Percentiles rank a stretch among this genome's conserved stretches.
Evolutionary conservation across 1,284 basidiomycete genomes (phyloP).

Genomic region (Trametes sp.): DNA sequence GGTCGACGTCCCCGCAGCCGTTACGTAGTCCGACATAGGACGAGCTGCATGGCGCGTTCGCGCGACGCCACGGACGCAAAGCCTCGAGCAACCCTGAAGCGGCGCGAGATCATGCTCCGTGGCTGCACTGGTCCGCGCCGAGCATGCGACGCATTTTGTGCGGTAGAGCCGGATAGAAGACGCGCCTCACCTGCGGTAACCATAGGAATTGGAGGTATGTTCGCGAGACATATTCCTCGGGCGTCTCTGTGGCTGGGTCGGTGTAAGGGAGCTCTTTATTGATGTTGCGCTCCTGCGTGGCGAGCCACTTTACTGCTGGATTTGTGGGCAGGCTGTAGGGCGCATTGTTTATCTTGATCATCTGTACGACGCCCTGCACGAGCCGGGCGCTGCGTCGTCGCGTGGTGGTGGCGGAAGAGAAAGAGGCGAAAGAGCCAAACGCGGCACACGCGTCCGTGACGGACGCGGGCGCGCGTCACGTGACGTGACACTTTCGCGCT

Average conservation of each 20-base stretch:
- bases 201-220: conserved; percentile 79
- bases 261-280: conserved; percentile 34
- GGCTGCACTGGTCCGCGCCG: conserved; percentile 11
- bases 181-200: conserved; percentile 65
- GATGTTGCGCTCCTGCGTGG: conserved; percentile 40
- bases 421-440: conserved; percentile 14
- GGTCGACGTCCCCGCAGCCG: neutral
- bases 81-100: conserved; percentile 24
- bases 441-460: conserved; percentile 23
- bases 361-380: too few species aligned
- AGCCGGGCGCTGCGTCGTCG: too few species aligned
- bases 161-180: conserved; percentile 10
- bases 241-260: conserved; percentile 30
- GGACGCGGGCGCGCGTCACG: conserved; percentile 10
- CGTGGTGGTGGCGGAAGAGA: conserved; percentile 25
- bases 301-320: conserved; percentile 42
- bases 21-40: conserved; percentile 5
- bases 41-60: conserved; percentile 17
- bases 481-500: conserved; percentile 20
- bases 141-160: conserved; percentile 3
- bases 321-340: conserved; percentile 30
- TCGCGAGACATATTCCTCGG: conserved; percentile 33
- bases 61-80: conserved; percentile 15
- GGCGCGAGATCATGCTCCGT: conserved; percentile 14
- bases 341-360: conserved; percentile 14